Conservation (phyloP, 257 asterid genomes). For the Fraxinus pennsylvanica region DNA sequence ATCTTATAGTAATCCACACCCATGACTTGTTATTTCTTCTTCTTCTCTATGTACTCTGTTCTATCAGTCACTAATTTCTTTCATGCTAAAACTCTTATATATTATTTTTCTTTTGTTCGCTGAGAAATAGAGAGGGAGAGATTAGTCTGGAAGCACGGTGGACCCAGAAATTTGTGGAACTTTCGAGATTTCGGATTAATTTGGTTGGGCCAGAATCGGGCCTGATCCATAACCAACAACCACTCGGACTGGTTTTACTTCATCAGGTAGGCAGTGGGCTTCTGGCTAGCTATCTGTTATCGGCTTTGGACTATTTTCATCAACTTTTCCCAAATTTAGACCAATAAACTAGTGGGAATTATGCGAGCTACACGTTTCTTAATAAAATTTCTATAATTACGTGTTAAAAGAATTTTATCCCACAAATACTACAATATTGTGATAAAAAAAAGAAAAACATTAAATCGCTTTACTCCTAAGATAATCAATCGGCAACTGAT, state of each 20-base stretch:
- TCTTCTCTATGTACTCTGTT: conserved; percentile 10
- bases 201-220: background rate
- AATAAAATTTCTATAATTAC: no score
- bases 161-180: conserved; percentile 49
- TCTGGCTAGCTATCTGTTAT: background rate
- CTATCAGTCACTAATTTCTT: background rate
- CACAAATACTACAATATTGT: no score
- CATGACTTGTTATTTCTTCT: conserved; percentile 35
- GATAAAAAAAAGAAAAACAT: no score
- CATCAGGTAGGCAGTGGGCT: background rate
- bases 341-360: no score
- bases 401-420: no score
- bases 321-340: no score
- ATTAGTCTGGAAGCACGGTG: conserved; percentile 44
- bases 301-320: background rate
- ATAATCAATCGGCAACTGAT: no score
- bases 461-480: no score
- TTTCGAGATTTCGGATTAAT: conserved; percentile 43
- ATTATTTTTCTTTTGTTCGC: no score
- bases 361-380: no score
- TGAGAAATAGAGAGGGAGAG: conserved; percentile 18
- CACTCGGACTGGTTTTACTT: background rate
- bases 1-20: conserved; percentile 77
- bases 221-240: background rate
- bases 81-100: background rate